Evolutionary conservation across 2,329 filamentous ascomycete genomes (phyloP).

Genomic region (Akanthomyces uredinophilus): DNA sequence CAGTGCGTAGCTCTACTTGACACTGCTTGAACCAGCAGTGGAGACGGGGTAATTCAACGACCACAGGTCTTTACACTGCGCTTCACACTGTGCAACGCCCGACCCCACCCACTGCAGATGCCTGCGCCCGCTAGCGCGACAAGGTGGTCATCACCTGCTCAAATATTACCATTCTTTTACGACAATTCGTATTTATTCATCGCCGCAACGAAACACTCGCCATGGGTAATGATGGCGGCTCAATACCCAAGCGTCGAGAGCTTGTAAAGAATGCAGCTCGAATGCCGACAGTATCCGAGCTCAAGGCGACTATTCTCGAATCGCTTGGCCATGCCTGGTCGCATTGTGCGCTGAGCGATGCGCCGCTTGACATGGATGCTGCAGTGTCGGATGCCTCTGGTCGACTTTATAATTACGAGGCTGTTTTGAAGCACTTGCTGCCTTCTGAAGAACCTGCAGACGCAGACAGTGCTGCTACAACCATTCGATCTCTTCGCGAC

Average conservation of each 20-base stretch:
- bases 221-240: constrained; percentile 98
- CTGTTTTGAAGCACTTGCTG: constrained; percentile 62
- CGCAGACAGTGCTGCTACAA: constrained; percentile 40
- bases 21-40: not conserved
- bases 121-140: not conserved
- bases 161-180: not conserved
- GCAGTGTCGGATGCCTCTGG: constrained; percentile 82
- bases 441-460: constrained; percentile 55
- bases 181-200: not conserved
- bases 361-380: constrained; percentile 61
- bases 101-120: constrained; percentile 4
- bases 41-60: no score
- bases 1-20: not conserved
- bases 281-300: constrained; percentile 72
- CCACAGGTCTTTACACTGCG: not conserved
- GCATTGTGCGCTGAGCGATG: constrained; percentile 79
- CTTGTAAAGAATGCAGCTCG: constrained; percentile 91
- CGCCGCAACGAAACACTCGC: constrained; percentile 13
- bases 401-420: constrained; percentile 90
- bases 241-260: constrained; percentile 91
- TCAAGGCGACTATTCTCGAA: constrained; percentile 84
- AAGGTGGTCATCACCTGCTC: not conserved
- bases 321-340: constrained; percentile 82
- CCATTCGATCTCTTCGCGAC: constrained; percentile 78
- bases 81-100: constrained; percentile 3